A percentile compares a stretch with the other conserved stretches of the same genome.
These are phyloP conservation scores for Hyaloscypha hepaticicola DNA, from an alignment of 495 filamentous ascomycete species.

Conservation along the genomic window DNA sequence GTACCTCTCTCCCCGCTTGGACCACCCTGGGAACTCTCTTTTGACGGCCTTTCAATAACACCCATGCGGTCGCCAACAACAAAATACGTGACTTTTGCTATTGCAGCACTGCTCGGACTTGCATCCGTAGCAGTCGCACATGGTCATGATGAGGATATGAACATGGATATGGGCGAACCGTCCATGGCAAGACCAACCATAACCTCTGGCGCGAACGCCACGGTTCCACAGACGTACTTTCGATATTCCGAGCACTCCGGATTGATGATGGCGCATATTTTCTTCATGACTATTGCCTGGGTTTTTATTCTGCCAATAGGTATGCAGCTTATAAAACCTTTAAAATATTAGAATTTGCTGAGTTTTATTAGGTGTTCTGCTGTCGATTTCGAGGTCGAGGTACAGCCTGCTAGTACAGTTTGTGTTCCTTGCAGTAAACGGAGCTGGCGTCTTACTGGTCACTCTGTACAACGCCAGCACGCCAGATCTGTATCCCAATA, in stretches of 20 bases:
- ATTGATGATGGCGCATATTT: constrained; percentile 75
- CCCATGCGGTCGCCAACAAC: constrained; percentile 16
- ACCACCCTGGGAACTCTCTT: background rate
- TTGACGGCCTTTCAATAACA: constrained; percentile 1
- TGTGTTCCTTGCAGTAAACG: constrained; percentile 71
- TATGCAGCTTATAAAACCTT: constrained; percentile 42
- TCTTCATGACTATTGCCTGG: constrained; percentile 79
- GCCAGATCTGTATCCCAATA: constrained; percentile 85
- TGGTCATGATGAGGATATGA: constrained; percentile 42
- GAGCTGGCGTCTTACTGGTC: constrained; percentile 65
- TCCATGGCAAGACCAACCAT: constrained; percentile 40
- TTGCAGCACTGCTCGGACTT: constrained; percentile 38
- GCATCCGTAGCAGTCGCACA: constrained; percentile 41
- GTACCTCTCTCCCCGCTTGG: background rate
- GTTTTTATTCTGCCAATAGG: constrained; percentile 79
- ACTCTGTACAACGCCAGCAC: constrained; percentile 79
- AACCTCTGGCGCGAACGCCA: background rate
- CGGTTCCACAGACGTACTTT: constrained; percentile 62
- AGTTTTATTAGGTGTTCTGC: constrained; percentile 66
- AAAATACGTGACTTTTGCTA: constrained; percentile 10
- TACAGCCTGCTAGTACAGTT: constrained; percentile 72
- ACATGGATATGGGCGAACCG: constrained; percentile 47
- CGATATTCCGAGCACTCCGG: constrained; percentile 61
- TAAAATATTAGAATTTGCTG: constrained; percentile 3
- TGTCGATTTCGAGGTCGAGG: constrained; percentile 79